Conservation (phyloP, 179 eudicot genomes). For the Silene noctiflora region DNA sequence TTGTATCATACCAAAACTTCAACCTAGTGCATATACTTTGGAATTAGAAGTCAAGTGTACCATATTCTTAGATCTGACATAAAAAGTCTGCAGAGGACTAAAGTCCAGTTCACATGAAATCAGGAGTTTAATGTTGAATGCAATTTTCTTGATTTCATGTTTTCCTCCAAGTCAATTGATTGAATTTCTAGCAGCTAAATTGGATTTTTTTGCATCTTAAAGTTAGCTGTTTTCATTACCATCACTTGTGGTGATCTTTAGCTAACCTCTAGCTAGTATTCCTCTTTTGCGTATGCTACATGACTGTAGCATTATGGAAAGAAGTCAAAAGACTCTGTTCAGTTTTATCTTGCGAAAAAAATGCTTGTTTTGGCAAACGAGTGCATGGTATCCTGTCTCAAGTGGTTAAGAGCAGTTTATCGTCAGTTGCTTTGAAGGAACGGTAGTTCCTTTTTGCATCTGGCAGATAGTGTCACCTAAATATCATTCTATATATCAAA, state of each 20-base stretch:
- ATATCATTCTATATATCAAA: neutral
- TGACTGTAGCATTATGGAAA: neutral
- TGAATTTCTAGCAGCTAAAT: neutral
- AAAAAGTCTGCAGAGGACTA: neutral
- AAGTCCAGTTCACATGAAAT: neutral
- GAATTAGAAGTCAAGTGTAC: neutral
- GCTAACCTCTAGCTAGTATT: neutral
- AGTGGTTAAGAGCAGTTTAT: neutral
- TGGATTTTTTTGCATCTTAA: neutral
- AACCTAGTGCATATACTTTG: neutral
- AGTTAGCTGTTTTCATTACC: neutral
- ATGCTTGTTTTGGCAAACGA: neutral
- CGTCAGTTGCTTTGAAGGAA: no score
- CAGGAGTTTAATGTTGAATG: neutral
- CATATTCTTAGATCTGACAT: conserved; percentile 5
- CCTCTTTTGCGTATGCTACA: neutral
- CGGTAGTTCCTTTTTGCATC: neutral
- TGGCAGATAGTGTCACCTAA: neutral
- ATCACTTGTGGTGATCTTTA: neutral
- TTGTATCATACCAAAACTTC: conserved; percentile 2
- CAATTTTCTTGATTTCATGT: neutral
- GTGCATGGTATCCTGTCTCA: neutral
- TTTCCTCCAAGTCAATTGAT: neutral
- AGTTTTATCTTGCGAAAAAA: neutral
- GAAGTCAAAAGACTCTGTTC: neutral